These are phyloP conservation scores for Botryosphaeria dothidea DNA, from an alignment of 2,329 filamentous ascomycete genomes.

Conservation along the genomic window DNA sequence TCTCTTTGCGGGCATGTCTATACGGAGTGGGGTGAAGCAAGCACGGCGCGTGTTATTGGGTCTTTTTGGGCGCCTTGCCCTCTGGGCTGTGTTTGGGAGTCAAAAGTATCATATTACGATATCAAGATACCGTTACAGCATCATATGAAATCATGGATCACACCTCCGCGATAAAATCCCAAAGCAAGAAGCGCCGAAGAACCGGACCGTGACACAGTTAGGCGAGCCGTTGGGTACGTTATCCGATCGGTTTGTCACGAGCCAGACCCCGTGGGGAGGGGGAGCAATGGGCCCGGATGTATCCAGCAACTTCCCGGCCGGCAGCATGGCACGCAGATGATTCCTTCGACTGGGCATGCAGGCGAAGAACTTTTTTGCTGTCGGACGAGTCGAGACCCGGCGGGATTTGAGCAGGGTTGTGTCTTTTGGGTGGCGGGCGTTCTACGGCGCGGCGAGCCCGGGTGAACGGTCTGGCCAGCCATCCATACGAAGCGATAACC, in stretches of 20 bases:
- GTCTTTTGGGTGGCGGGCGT: slow-evolving; percentile 6
- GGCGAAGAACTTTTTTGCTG: background rate
- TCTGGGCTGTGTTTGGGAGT: slow-evolving; percentile 8
- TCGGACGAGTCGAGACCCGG: background rate
- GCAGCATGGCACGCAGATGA: background rate
- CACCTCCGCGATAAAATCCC: background rate
- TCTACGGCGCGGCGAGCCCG: background rate
- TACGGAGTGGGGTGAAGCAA: slow-evolving; percentile 4
- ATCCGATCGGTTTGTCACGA: background rate
- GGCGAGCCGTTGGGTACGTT: background rate
- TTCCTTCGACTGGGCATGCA: background rate
- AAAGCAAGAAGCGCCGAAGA: background rate
- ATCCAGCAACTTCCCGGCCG: background rate
- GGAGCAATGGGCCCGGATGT: background rate
- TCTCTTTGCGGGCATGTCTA: slow-evolving; percentile 14
- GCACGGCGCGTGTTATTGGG: slow-evolving; percentile 11
- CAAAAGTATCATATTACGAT: slow-evolving; percentile 18
- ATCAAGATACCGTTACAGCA: slow-evolving; percentile 17
- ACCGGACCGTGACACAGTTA: background rate
- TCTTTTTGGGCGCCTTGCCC: background rate
- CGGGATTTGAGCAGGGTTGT: background rate
- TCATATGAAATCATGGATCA: slow-evolving; percentile 16
- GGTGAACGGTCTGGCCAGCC: background rate
- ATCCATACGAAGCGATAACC: background rate
- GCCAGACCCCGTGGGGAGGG: background rate